Base-by-base conservation (phyloP, 1,284 basidiomycete genomes). In the Anthracocystis panici-leucophaei region DNA sequence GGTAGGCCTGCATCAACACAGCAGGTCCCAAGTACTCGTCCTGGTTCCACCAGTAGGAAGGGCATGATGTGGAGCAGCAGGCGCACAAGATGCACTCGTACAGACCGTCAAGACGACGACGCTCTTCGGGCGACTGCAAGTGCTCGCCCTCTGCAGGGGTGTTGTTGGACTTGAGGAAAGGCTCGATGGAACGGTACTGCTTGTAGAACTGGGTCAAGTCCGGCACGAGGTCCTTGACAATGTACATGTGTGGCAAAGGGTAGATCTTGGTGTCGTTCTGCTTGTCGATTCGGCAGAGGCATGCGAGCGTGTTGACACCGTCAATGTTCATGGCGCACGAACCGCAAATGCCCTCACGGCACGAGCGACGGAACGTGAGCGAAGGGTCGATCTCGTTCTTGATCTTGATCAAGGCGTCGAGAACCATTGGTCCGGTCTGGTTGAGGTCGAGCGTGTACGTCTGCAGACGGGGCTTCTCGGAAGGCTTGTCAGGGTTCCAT, bases 271-370 rank as follows among this genome's bases (percentile, higher is more conserved):
- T 90, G 35, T 69, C 66, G 84, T 48, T 88, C 81, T 77, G 90
- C 89, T 82, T 94, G 89, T 96, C 93, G 82, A 98, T 98, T 65
- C 95, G 90, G 89, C 95, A 98, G 57, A 99, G 89, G 87, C 97
- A 99, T 23, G 96, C 96, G 65, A 99, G 91, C 3, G 96, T 99
- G 89, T 98, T 98, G 65, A 85, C 82, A 70, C 96, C 96, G 86
- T 98, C 92, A 85, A 98, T 94, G 89, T 98, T 98, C 96, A 99
- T 97, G 69, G 96, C 95, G 86, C 96, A 99, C 18, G 93, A 95
- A 49, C 96, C 97, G 84, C 97, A 98, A 82, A 98, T 99, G 71
- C 96, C 96, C 88, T 98, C 96, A 78, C 96, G 89, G 89, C 96
- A 99, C 33, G 94, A 97, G 63, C 95, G 91, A 44, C 95, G 91